Evolutionary conservation across 192 early-diverging fungal species (phyloP).

Genomic region (Geranomyces variabilis): DNA sequence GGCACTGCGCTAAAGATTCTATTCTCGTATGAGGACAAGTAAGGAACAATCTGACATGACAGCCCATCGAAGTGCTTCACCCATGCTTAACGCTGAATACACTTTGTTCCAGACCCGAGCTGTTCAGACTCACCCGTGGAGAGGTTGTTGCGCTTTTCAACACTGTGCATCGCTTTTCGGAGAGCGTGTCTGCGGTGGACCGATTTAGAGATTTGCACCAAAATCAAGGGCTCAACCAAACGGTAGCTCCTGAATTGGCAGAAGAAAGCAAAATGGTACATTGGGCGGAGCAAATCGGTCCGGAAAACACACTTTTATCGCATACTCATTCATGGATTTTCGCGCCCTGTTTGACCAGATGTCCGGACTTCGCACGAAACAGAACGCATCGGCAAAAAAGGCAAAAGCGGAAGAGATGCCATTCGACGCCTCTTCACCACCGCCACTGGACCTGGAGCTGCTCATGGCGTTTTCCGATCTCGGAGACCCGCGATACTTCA

Average conservation of each 20-base stretch:
- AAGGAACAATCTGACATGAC: constrained; percentile 30
- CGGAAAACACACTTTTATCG: too few species aligned
- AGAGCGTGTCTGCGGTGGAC: constrained; percentile 79
- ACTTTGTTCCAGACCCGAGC: constrained; percentile 49
- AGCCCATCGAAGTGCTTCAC: not conserved
- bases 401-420: too few species aligned
- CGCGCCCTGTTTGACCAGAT: not conserved
- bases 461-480: constrained; percentile 26
- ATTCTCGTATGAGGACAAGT: constrained; percentile 86
- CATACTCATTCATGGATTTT: too few species aligned
- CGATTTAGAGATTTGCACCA: constrained; percentile 60
- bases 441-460: not conserved
- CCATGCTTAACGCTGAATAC: not conserved
- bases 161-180: constrained; percentile 84
- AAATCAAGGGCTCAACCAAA: constrained; percentile 30
- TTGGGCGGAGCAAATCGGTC: too few species aligned
- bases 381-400: too few species aligned
- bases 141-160: constrained; percentile 94
- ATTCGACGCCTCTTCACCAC: not conserved
- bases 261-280: constrained; percentile 14
- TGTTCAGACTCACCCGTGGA: constrained; percentile 62
- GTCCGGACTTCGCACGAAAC: constrained; percentile 17
- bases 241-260: not conserved
- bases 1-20: constrained; percentile 95
- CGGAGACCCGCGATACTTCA: constrained; percentile 26